Conservation (phyloP, 2,329 filamentous ascomycete species). For the Harringtonia lauricola region DNA sequence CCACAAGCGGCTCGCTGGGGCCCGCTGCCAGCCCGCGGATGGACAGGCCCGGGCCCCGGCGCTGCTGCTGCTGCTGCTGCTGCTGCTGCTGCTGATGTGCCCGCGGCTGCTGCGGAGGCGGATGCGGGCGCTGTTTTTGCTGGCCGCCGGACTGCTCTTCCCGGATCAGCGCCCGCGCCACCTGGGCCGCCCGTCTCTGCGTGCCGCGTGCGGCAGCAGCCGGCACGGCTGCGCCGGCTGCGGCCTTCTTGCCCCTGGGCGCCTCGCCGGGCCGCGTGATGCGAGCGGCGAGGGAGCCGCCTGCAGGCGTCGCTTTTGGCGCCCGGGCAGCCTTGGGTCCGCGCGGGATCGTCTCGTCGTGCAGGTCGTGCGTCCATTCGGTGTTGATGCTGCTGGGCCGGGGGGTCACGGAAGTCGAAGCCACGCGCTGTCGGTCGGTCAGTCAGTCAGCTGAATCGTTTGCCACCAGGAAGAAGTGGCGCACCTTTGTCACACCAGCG, state of each 20-base stretch:
- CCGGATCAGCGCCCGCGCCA: conserved; percentile 33
- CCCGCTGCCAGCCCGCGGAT: conserved; percentile 60
- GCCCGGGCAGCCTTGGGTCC: conserved; percentile 15
- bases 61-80: conserved; percentile 9
- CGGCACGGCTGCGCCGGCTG: neutral
- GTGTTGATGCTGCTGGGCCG: conserved; percentile 43
- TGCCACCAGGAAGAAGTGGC: no score
- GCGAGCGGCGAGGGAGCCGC: conserved; percentile 33
- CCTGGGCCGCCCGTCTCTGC: conserved; percentile 25
- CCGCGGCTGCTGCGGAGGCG: conserved; percentile 20
- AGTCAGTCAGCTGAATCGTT: neutral
- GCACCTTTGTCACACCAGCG: conserved; percentile 63
- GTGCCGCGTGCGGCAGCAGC: conserved; percentile 3
- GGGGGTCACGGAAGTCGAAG: conserved; percentile 19
- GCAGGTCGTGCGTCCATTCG: conserved; percentile 64
- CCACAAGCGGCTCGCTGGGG: conserved; percentile 41
- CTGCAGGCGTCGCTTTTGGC: conserved; percentile 4
- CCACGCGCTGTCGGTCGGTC: conserved; percentile 15
- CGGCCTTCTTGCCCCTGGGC: neutral
- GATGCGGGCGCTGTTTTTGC: conserved; percentile 18
- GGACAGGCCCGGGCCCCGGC: conserved; percentile 43
- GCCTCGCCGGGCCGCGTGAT: conserved; percentile 20
- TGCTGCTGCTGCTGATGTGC: neutral
- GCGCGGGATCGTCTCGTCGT: conserved; percentile 24
- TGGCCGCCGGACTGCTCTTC: conserved; percentile 19